Percentiles rank a stretch among this genome's conserved stretches.
Evolutionary conservation across 2,329 filamentous ascomycete genomes (phyloP).

Genomic region (Xylogone sp.): DNA sequence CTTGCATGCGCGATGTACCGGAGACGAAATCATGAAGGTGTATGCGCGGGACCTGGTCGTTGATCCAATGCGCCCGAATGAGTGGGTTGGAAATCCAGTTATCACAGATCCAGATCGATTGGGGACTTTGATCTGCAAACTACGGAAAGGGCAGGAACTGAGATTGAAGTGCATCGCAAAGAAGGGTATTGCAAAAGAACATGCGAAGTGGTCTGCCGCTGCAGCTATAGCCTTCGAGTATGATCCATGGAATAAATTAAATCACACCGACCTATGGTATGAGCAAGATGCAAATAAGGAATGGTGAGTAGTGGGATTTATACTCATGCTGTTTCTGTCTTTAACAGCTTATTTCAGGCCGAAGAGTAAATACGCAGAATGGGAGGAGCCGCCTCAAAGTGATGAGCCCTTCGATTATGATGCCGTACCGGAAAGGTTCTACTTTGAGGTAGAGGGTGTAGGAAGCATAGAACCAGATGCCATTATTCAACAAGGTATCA

Average conservation of each 20-base stretch:
- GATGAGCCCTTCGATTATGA: conserved; percentile 90
- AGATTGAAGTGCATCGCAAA: conserved; percentile 90
- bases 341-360: conserved; percentile 54
- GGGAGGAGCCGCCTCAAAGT: conserved; percentile 75
- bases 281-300: conserved; percentile 79
- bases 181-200: conserved; percentile 98
- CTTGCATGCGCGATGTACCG: conserved; percentile 80
- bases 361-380: conserved; percentile 72
- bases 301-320: conserved; percentile 58
- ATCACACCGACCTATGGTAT: conserved; percentile 92
- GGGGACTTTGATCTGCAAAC: conserved; percentile 84
- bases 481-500: conserved; percentile 85
- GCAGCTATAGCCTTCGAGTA: conserved; percentile 96
- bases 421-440: conserved; percentile 79
- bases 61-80: conserved; percentile 64
- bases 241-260: conserved; percentile 93
- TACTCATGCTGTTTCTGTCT: neutral
- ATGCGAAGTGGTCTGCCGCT: conserved; percentile 95
- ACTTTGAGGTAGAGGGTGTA: conserved; percentile 87
- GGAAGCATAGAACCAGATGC: conserved; percentile 86
- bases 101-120: conserved; percentile 78
- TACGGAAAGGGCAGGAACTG: conserved; percentile 85
- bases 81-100: conserved; percentile 74
- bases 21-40: conserved; percentile 87
- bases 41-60: conserved; percentile 87